Evolutionary conservation across 768 basidiomycete species (phyloP).

Genomic region (Daedaleopsis nitida): DNA sequence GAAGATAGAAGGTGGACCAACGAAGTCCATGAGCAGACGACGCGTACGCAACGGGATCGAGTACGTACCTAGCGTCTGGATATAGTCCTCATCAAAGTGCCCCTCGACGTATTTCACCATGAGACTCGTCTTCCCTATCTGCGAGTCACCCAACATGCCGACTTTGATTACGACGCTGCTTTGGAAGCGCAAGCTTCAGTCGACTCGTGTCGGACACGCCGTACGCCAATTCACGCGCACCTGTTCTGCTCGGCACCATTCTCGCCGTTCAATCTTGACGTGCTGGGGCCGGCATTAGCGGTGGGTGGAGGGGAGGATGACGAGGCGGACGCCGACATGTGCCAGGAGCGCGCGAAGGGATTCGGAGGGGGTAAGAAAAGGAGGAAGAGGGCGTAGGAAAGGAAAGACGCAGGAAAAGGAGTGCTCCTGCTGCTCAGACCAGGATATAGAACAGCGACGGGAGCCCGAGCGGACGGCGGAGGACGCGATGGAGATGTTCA

Average conservation of each 20-base stretch:
- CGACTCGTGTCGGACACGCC: background rate
- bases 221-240: constrained; percentile 11
- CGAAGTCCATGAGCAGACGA: background rate
- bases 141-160: constrained; percentile 99
- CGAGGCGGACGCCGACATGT: constrained; percentile 31
- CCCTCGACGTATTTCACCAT: constrained; percentile 99
- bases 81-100: constrained; percentile 98
- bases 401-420: constrained; percentile 15
- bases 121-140: constrained; percentile 98
- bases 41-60: background rate
- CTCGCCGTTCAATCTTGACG: constrained; percentile 22
- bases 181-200: background rate
- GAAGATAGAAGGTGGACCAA: background rate
- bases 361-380: constrained; percentile 4
- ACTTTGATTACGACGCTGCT: constrained; percentile 93
- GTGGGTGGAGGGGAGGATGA: constrained; percentile 28
- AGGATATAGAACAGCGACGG: constrained; percentile 13
- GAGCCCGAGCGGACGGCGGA: constrained; percentile 17
- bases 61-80: constrained; percentile 92
- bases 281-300: constrained; percentile 26
- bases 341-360: constrained; percentile 11
- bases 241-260: constrained; percentile 33
- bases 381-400: constrained; percentile 9
- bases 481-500: constrained; percentile 4
- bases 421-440: constrained; percentile 20